Evolutionary conservation across 2,329 filamentous ascomycete genomes (phyloP).

Genomic region (Geosmithia putterillii): DNA sequence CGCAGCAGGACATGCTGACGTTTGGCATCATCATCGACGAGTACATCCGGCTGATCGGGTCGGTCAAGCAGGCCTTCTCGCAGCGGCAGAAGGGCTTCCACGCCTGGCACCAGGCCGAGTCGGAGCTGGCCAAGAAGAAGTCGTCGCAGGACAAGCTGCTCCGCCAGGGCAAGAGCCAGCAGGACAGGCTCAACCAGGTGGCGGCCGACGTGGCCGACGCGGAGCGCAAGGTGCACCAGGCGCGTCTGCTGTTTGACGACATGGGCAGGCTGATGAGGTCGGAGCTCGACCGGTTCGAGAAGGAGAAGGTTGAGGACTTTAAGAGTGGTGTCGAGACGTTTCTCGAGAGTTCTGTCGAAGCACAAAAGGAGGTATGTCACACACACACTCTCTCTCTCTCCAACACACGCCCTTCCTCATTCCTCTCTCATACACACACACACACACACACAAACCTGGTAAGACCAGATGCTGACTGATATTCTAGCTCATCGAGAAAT

Average conservation of each 20-base stretch:
- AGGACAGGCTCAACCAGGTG: conserved; percentile 87
- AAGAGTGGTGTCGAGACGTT: conserved; percentile 98
- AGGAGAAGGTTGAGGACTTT: conserved; percentile 97
- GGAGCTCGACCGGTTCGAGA: conserved; percentile 88
- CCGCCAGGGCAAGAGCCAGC: conserved; percentile 86
- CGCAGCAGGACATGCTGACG: conserved; percentile 91
- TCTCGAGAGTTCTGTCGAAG: conserved; percentile 90
- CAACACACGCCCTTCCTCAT: not conserved
- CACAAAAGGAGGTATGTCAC: conserved; percentile 83
- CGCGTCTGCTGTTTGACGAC: conserved; percentile 83
- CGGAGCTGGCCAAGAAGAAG: conserved; percentile 83
- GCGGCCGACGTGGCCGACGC: conserved; percentile 90
- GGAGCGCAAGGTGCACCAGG: conserved; percentile 85
- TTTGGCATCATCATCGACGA: conserved; percentile 97
- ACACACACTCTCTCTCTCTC: not conserved
- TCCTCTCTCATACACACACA: not conserved
- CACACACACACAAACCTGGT: not conserved
- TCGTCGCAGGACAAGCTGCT: conserved; percentile 86
- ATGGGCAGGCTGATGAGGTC: conserved; percentile 89
- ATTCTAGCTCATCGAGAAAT: conserved; percentile 62
- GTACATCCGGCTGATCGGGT: conserved; percentile 91
- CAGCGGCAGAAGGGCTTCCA: conserved; percentile 95
- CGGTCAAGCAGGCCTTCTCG: conserved; percentile 82
- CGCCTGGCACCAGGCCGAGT: conserved; percentile 83
- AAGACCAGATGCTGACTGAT: not conserved